Base-by-base conservation (phyloP, 129 eudicot genomes). In the Artemisia annua region DNA sequence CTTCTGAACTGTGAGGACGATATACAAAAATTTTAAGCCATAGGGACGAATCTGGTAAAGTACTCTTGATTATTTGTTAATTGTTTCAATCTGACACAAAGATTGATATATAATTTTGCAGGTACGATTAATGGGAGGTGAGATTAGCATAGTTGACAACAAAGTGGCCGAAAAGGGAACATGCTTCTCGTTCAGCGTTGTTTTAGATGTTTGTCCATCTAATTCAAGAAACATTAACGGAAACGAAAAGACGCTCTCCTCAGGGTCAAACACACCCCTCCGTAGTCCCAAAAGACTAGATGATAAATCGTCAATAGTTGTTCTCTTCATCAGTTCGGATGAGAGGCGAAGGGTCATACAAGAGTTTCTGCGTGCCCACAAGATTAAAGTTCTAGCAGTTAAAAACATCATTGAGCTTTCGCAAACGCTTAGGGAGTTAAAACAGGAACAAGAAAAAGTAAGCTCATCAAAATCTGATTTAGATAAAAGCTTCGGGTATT, bases 111-210 rank as follows among this genome's bases (percentile, higher is more conserved):
- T 30, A 7, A 51, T 13, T 18, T 18, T 78, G 2, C 74, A 91
- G 97, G 97, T 91, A 19, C 80, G 85, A 14, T 53, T 93, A 66
- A 89, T 93, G 96, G 97, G 95, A 0, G 98, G 98, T 59, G 98
- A 93, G 28, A 93, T 93, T 70, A 71, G 74, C 48, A 85, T 93
- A 39, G 79, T 85, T 60, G 92, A 89, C 72, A 93, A 89, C 58
- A 86, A 78, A 55, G 8, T 65, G 0, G 90, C 86, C 13, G 85
- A 87, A 81, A 89, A 39, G 48, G 98, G 98, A 15, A 85, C 95
- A 26, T 89, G 92, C 55, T 87, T 90, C 78, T 72, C 73, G 72
- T 90, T 90, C 61, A 82, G 48, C 56, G 73, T 46, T 18, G 13
- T 78, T 24, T 65, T 78, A 13, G 66, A 55, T 52, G 82, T 78